Conservation (phyloP, 768 basidiomycete genomes). For the Panaeolus papilionaceus region DNA sequence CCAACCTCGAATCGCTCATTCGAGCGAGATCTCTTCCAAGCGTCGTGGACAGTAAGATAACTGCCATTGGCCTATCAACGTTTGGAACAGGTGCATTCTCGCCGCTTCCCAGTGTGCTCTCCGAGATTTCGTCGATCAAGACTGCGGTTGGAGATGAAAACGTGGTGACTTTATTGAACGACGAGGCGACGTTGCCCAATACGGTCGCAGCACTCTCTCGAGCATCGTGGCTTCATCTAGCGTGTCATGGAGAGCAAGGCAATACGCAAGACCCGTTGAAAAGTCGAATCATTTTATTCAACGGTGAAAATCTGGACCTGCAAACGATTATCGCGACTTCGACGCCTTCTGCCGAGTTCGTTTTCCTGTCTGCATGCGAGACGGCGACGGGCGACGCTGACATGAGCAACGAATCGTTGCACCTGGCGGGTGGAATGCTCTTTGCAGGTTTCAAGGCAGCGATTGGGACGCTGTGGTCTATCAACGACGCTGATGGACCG, state of each 20-base stretch:
- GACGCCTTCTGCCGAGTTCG: slow-evolving; percentile 38
- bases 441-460: slow-evolving; percentile 38
- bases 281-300: slow-evolving; percentile 28
- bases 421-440: slow-evolving; percentile 50
- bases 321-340: slow-evolving; percentile 29
- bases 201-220: slow-evolving; percentile 17
- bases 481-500: slow-evolving; percentile 44
- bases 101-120: slow-evolving; percentile 22
- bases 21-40: slow-evolving; percentile 17
- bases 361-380: slow-evolving; percentile 54
- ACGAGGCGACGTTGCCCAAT: slow-evolving; percentile 20
- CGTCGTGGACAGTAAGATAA: not conserved
- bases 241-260: slow-evolving; percentile 45
- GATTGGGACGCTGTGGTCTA: slow-evolving; percentile 51
- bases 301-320: slow-evolving; percentile 27
- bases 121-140: slow-evolving; percentile 23
- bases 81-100: not conserved
- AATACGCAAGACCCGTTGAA: slow-evolving; percentile 24
- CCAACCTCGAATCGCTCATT: slow-evolving; percentile 23
- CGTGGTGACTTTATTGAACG: slow-evolving; percentile 16
- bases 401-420: slow-evolving; percentile 37
- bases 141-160: slow-evolving; percentile 9
- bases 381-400: slow-evolving; percentile 41
- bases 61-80: slow-evolving; percentile 6
- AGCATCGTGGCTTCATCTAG: slow-evolving; percentile 40